Base-by-base conservation (phyloP, 1,139 yeast genomes). In the Zygosaccharomyces sapae region DNA sequence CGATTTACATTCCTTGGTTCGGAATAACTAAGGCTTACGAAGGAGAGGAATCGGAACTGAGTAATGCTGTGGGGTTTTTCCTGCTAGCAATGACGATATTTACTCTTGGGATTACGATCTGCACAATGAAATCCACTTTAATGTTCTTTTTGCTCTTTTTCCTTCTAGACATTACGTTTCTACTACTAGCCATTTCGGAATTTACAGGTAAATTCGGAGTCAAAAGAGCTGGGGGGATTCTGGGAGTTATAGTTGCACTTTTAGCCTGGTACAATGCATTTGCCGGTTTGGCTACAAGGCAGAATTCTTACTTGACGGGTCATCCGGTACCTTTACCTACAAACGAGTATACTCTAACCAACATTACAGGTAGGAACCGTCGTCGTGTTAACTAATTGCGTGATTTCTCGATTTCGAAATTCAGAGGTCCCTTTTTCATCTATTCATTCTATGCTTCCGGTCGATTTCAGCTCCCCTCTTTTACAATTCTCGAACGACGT, bases 251-350 rank as follows among this genome's bases (percentile, higher is more conserved):
- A 39, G 81, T 86, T 38, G 79, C 87, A 1, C 80, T 83, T 57
- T 67, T 75, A 45, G 86, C 87, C 22, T 83, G 87, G 87, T 83
- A 83, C 60, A 82, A 82, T 61, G 89, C 88, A 5, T 82, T 77
- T 55, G 86, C 88, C 5, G 89, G 89, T 80, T 63, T 83, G 46
- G 84, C 86, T 41, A 81, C 76, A 43, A 69, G 70, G 33, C 81
- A 79, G 59, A 83, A 83, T 68, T 72, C 85, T 33, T 83, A 82
- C 63, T 48, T 83, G 39, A 71, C 77, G 30, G 79, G 80, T 43
- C 73, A 70, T 61, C 84, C 81, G 29, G 47, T 79, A 58, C 70
- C 77, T 30, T 72, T 79, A 63, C 83, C 81, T 55, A 52, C 55
- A 3, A 53, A 51, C 42, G 55, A 53, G 29, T 51, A 47, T 29